A percentile compares a stretch with the other conserved stretches of the same genome.
Evolutionary conservation across 1,284 basidiomycete species (phyloP).

Genomic region (Malassezia vespertilionis): DNA sequence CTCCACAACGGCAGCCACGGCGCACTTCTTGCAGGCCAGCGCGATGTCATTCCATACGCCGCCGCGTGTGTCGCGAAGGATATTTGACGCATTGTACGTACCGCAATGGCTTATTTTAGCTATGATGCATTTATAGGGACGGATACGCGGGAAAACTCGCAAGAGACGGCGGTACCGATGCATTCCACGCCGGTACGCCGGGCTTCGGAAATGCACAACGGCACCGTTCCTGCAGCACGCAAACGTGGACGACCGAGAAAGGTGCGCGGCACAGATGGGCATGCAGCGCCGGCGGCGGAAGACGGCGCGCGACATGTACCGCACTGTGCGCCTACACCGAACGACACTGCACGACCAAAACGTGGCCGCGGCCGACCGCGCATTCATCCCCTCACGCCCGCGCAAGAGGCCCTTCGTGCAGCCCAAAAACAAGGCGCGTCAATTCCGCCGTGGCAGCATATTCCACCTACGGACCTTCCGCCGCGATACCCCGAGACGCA

Average conservation of each 20-base stretch:
- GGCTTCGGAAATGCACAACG: neutral
- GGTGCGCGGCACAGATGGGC: too few species aligned
- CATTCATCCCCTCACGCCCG: conserved; percentile 3
- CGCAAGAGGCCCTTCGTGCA: conserved; percentile 2
- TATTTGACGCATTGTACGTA: conserved; percentile 17
- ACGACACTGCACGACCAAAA: too few species aligned
- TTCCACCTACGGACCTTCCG: conserved; percentile 7
- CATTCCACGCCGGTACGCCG: conserved; percentile 5
- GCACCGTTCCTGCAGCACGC: too few species aligned
- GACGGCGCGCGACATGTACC: too few species aligned
- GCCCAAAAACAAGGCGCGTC: conserved; percentile 3
- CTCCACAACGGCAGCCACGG: neutral
- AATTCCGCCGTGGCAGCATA: conserved; percentile 8
- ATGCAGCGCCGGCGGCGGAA: too few species aligned
- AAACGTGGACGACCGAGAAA: too few species aligned
- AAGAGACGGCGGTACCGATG: neutral
- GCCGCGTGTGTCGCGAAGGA: too few species aligned
- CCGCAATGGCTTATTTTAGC: neutral
- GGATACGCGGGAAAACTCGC: neutral
- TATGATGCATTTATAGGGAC: conserved; percentile 13
- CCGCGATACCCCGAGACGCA: conserved; percentile 17
- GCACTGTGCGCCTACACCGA: too few species aligned
- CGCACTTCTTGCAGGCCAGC: neutral
- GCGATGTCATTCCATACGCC: neutral
- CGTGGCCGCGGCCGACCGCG: conserved; percentile 14